phyloP scores from a whole-genome alignment of 345 rosid species.

The Acer yangbiense region DNA sequence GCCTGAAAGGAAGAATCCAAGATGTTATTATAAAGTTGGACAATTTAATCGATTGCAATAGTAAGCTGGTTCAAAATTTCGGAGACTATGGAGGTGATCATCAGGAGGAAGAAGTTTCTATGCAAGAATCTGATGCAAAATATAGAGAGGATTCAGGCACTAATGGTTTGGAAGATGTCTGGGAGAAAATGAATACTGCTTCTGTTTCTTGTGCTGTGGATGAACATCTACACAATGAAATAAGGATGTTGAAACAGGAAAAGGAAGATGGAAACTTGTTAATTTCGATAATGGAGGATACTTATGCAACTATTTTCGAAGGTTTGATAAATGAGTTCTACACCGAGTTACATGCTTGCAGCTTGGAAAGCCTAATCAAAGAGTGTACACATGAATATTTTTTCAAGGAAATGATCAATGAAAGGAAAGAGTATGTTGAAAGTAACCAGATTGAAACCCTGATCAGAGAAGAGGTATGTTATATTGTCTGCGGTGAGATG shows the following conservation, averaged over 20 bases:
- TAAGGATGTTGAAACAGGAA: conserved; percentile 34
- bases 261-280: conserved; percentile 43
- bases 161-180: conserved; percentile 42
- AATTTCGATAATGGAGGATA: conserved; percentile 39
- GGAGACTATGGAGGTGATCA: conserved; percentile 14
- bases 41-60: conserved; percentile 37
- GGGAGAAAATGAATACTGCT: conserved; percentile 39
- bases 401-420: conserved; percentile 25
- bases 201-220: conserved; percentile 17
- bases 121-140: background rate
- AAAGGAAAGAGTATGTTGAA: conserved; percentile 24
- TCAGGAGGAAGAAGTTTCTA: conserved; percentile 9
- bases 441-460: conserved; percentile 23
- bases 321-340: conserved; percentile 29
- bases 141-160: conserved; percentile 8
- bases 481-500: conserved; percentile 21
- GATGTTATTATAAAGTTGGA: conserved; percentile 45
- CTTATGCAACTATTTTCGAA: conserved; percentile 37
- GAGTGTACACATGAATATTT: background rate
- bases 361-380: background rate
- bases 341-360: conserved; percentile 16
- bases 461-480: conserved; percentile 21
- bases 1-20: conserved; percentile 37
- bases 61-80: conserved; percentile 24
- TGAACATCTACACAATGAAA: conserved; percentile 34